These are phyloP conservation scores for Euphorbia peplus DNA, from an alignment of 345 rosid genomes.

Conservation along the genomic window DNA sequence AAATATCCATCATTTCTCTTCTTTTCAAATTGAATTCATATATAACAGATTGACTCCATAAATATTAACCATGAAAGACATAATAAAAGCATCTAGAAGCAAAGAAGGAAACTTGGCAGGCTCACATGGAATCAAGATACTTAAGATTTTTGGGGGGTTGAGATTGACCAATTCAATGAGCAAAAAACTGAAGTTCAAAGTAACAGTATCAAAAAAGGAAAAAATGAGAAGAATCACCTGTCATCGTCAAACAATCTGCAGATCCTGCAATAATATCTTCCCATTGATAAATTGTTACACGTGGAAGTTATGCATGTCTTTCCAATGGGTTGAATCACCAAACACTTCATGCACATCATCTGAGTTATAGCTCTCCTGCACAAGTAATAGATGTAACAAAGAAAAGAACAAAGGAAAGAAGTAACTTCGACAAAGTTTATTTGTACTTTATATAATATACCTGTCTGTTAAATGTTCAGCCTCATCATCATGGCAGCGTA, in stretches of 20 bases:
- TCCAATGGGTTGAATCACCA: conserved; percentile 59
- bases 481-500: conserved; percentile 80
- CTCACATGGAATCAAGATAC: neutral
- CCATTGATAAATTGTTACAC: conserved; percentile 61
- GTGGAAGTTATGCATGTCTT: conserved; percentile 49
- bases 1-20: neutral
- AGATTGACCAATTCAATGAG: neutral
- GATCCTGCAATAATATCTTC: conserved; percentile 71
- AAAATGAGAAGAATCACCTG: conserved; percentile 46
- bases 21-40: neutral
- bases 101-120: neutral
- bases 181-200: neutral
- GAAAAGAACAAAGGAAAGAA: conserved; percentile 1
- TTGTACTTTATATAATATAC: conserved; percentile 31
- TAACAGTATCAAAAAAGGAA: neutral
- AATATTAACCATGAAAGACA: too few relatives aligned
- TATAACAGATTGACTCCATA: neutral
- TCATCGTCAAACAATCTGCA: conserved; percentile 73
- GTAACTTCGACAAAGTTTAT: conserved; percentile 1
- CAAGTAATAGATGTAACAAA: conserved; percentile 8
- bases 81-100: neutral
- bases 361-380: conserved; percentile 55
- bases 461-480: conserved; percentile 68
- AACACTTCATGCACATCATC: conserved; percentile 93
- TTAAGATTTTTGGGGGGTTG: neutral